Base-by-base conservation (phyloP, 2,329 filamentous ascomycete species). In the Bipolaris gigantea region DNA sequence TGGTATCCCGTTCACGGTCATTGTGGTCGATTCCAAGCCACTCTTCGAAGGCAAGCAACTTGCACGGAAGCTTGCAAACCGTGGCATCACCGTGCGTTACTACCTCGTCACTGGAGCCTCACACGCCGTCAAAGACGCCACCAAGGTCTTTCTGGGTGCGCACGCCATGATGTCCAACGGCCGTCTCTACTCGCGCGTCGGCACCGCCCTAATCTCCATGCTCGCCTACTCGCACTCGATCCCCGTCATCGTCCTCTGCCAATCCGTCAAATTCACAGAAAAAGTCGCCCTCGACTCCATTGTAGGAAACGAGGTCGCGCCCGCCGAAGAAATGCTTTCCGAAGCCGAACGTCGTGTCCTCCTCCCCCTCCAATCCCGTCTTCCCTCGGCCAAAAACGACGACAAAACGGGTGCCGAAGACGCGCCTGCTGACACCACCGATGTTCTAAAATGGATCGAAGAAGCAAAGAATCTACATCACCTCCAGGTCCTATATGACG, bases 141-240 rank as follows among this genome's bases (percentile, higher is more conserved):
- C 87, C 6, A 86, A 88, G 64, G 86, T 94, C 9, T 84, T 97
- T 47, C 80, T 99, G 1, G 92, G 92, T 11, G 71, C 92, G 4
- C 92, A 97, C 72, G 90, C 91, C 35, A 94, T 99, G 86, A 94
- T 96, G 77, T 92, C 90, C 63, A 97, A 97, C 74, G 94, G 94
- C 7, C 85, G 90, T 32, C 83, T 99, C 64, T 96, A 95, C 75
- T 93, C 89, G 4, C 86, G 92, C 18, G 86, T 91, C 9, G 94
- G 94, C 56, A 96, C 92, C 3, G 90, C 90, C 21, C 85, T 94
- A 55, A 83, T 97, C 9, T 92, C 93, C 16, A 89, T 94, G 79
- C 86, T 89, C 38, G 93, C 92, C 5, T 85, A 87, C 47, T 85
- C 89, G 52, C 81, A 86, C 18, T 87, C 88, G 53, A 84, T 92